Percentiles rank a stretch among this genome's conserved stretches.
phyloP scores from a whole-genome alignment of 176 grass and related monocot species.

The Avena sativa region DNA sequence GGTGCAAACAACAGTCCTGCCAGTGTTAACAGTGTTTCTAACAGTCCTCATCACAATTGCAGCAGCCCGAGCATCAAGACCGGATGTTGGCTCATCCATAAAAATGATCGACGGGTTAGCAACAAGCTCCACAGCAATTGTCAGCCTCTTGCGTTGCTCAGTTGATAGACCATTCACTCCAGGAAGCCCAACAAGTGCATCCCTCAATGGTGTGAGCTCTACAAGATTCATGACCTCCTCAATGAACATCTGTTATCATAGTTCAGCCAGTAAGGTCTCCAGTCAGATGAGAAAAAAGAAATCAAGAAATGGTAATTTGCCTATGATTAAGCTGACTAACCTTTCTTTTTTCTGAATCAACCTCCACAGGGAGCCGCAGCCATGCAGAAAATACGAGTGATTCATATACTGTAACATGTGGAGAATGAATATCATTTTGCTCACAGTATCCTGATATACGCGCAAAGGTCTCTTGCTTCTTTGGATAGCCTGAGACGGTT shows the following conservation, averaged over 20 bases:
- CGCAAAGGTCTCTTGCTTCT: conserved; percentile 96
- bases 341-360: conserved; percentile 64
- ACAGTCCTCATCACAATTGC: conserved; percentile 97
- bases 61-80: conserved; percentile 86
- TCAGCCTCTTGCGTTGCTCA: conserved; percentile 90
- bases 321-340: conserved; percentile 54
- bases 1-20: conserved; percentile 92
- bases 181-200: conserved; percentile 83
- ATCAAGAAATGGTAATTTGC: conserved; percentile 27
- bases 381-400: conserved; percentile 89
- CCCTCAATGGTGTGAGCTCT: conserved; percentile 74
- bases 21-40: conserved; percentile 87
- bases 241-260: conserved; percentile 74
- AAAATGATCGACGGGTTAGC: conserved; percentile 94
- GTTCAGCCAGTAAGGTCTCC: conserved; percentile 35
- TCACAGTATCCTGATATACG: conserved; percentile 96
- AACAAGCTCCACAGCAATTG: conserved; percentile 93
- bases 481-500: conserved; percentile 81
- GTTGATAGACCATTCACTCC: conserved; percentile 87
- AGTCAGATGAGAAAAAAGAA: conserved; percentile 34
- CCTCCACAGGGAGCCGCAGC: conserved; percentile 69
- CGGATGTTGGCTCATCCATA: conserved; percentile 97
- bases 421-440: conserved; percentile 95
- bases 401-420: conserved; percentile 82
- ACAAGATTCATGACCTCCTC: conserved; percentile 95